Percentiles rank a stretch among this genome's conserved stretches.
These are phyloP conservation scores for Paraconiothyrium brasiliense DNA, from an alignment of 2,329 filamentous ascomycete species.

Conservation along the genomic window DNA sequence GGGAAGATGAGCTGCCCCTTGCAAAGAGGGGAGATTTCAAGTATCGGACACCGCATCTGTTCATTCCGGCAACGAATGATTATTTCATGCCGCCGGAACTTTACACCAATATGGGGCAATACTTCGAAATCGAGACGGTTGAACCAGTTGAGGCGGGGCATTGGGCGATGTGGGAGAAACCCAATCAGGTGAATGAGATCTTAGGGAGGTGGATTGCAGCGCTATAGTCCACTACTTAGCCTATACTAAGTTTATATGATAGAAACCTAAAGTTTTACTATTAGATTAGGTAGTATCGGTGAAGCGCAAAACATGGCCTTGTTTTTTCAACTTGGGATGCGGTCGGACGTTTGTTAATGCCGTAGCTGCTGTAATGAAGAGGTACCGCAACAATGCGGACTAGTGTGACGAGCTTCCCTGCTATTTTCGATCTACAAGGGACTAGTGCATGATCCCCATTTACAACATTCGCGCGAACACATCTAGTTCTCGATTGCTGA, in stretches of 20 bases:
- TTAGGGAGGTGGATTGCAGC: slow-evolving; percentile 34
- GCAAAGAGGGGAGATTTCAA: slow-evolving; percentile 7
- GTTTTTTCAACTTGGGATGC: no score
- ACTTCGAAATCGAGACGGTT: slow-evolving; percentile 52
- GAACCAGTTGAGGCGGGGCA: slow-evolving; percentile 54
- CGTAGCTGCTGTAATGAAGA: no score
- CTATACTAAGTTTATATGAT: no score
- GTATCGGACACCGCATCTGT: slow-evolving; percentile 4
- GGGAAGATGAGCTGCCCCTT: slow-evolving; percentile 11
- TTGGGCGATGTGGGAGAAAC: slow-evolving; percentile 42
- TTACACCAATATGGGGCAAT: slow-evolving; percentile 46
- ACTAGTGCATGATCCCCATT: background rate
- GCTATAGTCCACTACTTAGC: background rate
- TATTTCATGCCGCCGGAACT: slow-evolving; percentile 45
- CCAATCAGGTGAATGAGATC: slow-evolving; percentile 32
- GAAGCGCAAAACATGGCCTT: no score
- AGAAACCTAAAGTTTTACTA: no score
- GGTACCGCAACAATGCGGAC: no score
- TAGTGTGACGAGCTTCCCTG: background rate
- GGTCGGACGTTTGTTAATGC: no score
- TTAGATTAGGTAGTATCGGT: no score
- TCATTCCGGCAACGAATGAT: slow-evolving; percentile 23
- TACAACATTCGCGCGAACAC: background rate
- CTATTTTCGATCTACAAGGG: background rate
- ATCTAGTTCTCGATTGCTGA: background rate